A percentile compares a stretch with the other conserved stretches of the same genome.
Conservation (phyloP, 208 protist species). For the Porcisia deanei region DNA sequence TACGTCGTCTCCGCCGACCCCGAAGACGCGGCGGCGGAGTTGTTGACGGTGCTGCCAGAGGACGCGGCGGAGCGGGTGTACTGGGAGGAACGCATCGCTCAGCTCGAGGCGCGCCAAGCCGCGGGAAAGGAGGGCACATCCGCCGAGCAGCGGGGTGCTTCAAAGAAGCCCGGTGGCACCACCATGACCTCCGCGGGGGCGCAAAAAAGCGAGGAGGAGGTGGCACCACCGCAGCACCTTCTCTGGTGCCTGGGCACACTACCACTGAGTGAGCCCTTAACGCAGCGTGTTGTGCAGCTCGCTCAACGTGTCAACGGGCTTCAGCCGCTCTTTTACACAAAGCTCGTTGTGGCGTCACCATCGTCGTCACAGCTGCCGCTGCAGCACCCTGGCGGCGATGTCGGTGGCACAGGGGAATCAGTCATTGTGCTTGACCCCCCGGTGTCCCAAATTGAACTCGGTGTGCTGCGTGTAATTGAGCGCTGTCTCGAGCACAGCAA, state of each 20-base stretch:
- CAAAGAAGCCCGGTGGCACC: slow-evolving; percentile 22
- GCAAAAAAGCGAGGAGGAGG: slow-evolving; percentile 13
- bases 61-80: slow-evolving; percentile 66
- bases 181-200: slow-evolving; percentile 2
- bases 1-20: slow-evolving; percentile 42
- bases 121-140: slow-evolving; percentile 11
- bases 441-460: slow-evolving; percentile 61
- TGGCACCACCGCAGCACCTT: slow-evolving; percentile 35
- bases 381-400: not conserved
- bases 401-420: slow-evolving; percentile 24
- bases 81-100: slow-evolving; percentile 52
- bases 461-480: slow-evolving; percentile 70
- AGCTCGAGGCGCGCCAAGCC: slow-evolving; percentile 25
- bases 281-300: slow-evolving; percentile 73
- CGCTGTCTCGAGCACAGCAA: slow-evolving; percentile 81
- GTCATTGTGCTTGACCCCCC: slow-evolving; percentile 67
- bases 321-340: slow-evolving; percentile 83
- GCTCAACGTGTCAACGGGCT: slow-evolving; percentile 71
- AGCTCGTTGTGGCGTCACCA: slow-evolving; percentile 41
- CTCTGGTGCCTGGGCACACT: slow-evolving; percentile 65
- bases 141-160: slow-evolving; percentile 23
- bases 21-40: slow-evolving; percentile 2
- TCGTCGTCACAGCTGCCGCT: not conserved
- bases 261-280: slow-evolving; percentile 52
- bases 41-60: slow-evolving; percentile 62